Conservation (phyloP, 176 grass and related monocot genomes). For the Cenchrus fungigraminus region DNA sequence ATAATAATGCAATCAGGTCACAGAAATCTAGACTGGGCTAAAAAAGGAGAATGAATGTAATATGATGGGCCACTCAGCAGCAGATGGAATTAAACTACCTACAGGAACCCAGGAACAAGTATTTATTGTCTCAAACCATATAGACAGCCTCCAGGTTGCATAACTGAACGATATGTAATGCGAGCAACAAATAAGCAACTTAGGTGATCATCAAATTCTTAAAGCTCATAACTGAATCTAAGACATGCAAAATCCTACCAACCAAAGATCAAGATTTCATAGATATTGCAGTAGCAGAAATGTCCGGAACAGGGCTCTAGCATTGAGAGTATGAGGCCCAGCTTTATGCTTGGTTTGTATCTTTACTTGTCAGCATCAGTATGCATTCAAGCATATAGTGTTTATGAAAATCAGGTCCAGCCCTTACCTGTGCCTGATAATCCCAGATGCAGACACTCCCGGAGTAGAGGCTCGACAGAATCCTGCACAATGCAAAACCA, state of each 20-base stretch:
- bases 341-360: not conserved
- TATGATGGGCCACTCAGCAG: not conserved
- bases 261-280: not conserved
- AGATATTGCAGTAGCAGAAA: not conserved
- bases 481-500: slow-evolving; percentile 62
- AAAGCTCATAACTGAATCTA: not conserved
- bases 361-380: not conserved
- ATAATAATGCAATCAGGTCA: not conserved
- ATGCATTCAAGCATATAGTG: not conserved
- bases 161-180: not conserved
- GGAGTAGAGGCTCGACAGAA: slow-evolving; percentile 89
- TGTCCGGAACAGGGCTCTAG: not conserved
- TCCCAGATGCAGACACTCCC: slow-evolving; percentile 99
- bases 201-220: not conserved
- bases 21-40: not conserved
- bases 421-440: slow-evolving; percentile 85
- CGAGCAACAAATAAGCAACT: not conserved
- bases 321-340: not conserved
- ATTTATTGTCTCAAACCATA: not conserved
- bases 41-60: not conserved
- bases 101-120: not conserved
- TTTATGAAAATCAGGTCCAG: not conserved
- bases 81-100: not conserved
- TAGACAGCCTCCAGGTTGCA: not conserved
- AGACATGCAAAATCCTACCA: not conserved